Evolutionary conservation across 495 filamentous ascomycete species (phyloP).

Genomic region (Podospora australis): DNA sequence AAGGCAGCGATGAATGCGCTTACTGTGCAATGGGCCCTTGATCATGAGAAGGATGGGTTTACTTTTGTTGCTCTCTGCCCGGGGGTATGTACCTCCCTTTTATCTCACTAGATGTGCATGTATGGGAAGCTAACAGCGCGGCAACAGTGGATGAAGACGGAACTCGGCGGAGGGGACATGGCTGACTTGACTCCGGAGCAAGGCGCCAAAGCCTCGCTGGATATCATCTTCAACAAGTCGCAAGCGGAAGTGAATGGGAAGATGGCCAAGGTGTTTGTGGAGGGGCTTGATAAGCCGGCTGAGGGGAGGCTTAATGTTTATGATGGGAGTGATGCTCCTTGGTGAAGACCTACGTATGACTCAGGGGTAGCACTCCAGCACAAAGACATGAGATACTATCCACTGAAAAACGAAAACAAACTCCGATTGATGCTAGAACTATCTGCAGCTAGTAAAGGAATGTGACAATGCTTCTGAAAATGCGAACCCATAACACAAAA

Average conservation of each 20-base stretch:
- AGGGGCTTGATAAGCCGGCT: constrained; percentile 34
- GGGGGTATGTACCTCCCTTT: constrained; percentile 27
- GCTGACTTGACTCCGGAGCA: constrained; percentile 41
- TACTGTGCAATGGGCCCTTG: constrained; percentile 41
- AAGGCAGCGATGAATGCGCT: constrained; percentile 49
- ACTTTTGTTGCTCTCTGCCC: constrained; percentile 40
- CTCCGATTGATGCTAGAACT: no score
- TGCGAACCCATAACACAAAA: no score
- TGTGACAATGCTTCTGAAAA: no score
- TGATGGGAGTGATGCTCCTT: constrained; percentile 3
- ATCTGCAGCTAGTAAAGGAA: no score
- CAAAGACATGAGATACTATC: no score
- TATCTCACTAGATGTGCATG: not conserved
- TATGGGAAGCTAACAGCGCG: not conserved
- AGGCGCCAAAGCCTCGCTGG: constrained; percentile 39
- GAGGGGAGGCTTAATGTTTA: constrained; percentile 3
- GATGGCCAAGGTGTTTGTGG: constrained; percentile 39
- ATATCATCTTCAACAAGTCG: constrained; percentile 35
- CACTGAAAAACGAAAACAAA: no score
- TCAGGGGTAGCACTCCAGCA: no score
- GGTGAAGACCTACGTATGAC: no score
- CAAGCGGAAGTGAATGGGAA: constrained; percentile 37
- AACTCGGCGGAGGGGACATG: constrained; percentile 12
- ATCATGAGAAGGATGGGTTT: constrained; percentile 37
- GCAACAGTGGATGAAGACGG: constrained; percentile 4